Evolutionary conservation across 108 stramenopile species (phyloP), one percentile per base, ranked within the genome.

Genomic region (Bacterosira constricta): DNA sequence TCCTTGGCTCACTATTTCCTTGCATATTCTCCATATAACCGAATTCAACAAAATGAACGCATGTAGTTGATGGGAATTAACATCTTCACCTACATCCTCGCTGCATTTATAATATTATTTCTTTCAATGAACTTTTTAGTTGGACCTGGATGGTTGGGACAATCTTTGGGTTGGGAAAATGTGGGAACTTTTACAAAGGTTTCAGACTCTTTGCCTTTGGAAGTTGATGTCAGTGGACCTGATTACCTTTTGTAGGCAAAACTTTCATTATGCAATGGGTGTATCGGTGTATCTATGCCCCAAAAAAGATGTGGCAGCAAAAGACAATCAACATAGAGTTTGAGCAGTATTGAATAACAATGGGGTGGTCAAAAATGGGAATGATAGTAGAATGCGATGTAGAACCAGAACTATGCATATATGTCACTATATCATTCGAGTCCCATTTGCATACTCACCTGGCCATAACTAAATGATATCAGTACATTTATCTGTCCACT

Each of bases 61-160:
- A 29, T 4, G 3, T 31, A 90, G 89, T 72, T 93, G 15, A 70
- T 93, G 18, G 92, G 92, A 27, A 86, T 93, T 65, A 89, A 88
- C 52, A 67, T 81, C 57, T 93, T 93, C 63, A 90, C 92, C 29
- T 89, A 90, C 55, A 75, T 88, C 21, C 73, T 93, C 12, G 92
- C 79, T 11, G 75, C 49, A 49, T 44, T 85, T 10, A 90, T 87
- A 46, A 66, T 68, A 7, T 83, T 89, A 52, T 89, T 93, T 47
- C 62, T 90, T 17, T 63, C 69, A 41, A 79, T 88, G 85, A 93
- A 93, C 63, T 26, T 74, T 11, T 41, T 83, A 7, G 53, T 83
- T 3, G 92, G 92, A 52, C 88, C 88, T 13, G 92, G 92, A n/a
- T 93, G 92, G 92, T 47, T 93, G 44, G 92, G 92, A 11, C 80